These are phyloP conservation scores for Nepenthes mirabilis DNA, from an alignment of 148 eudicot species.

Conservation along the genomic window DNA sequence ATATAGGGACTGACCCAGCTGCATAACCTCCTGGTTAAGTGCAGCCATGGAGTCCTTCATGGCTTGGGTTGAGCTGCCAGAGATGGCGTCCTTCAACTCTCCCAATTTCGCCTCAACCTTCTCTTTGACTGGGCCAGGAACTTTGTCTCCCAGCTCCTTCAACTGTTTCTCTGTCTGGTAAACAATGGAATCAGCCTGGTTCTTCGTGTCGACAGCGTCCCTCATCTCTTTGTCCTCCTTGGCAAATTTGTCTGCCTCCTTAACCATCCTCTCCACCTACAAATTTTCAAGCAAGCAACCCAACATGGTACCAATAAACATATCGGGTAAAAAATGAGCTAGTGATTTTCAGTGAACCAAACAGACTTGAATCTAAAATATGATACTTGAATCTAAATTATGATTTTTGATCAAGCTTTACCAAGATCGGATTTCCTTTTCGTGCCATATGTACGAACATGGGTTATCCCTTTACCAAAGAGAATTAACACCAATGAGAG, in stretches of 20 bases:
- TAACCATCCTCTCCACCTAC: slow-evolving; percentile 36
- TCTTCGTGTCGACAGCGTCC: slow-evolving; percentile 36
- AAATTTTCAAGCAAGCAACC: too few relatives aligned
- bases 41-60: slow-evolving; percentile 35
- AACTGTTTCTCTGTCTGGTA: slow-evolving; percentile 42
- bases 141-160: slow-evolving; percentile 41
- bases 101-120: slow-evolving; percentile 32
- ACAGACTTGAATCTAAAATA: too few relatives aligned
- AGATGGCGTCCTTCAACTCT: slow-evolving; percentile 31
- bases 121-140: slow-evolving; percentile 31
- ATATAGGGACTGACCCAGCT: slow-evolving; percentile 35
- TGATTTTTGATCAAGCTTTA: too few relatives aligned
- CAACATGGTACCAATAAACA: too few relatives aligned
- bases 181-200: slow-evolving; percentile 38
- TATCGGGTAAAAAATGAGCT: too few relatives aligned
- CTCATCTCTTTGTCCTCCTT: slow-evolving; percentile 42
- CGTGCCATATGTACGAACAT: too few relatives aligned
- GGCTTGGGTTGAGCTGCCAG: slow-evolving; percentile 26
- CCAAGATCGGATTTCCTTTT: too few relatives aligned
- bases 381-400: too few relatives aligned
- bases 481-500: too few relatives aligned
- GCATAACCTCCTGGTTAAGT: slow-evolving; percentile 39
- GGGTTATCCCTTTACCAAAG: too few relatives aligned
- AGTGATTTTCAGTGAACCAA: too few relatives aligned
- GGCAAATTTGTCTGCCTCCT: slow-evolving; percentile 26